Evolutionary conservation across 2,329 filamentous ascomycete genomes (phyloP), one percentile per base, ranked within the genome.

Genomic region (Dendrostoma leiphaemia): DNA sequence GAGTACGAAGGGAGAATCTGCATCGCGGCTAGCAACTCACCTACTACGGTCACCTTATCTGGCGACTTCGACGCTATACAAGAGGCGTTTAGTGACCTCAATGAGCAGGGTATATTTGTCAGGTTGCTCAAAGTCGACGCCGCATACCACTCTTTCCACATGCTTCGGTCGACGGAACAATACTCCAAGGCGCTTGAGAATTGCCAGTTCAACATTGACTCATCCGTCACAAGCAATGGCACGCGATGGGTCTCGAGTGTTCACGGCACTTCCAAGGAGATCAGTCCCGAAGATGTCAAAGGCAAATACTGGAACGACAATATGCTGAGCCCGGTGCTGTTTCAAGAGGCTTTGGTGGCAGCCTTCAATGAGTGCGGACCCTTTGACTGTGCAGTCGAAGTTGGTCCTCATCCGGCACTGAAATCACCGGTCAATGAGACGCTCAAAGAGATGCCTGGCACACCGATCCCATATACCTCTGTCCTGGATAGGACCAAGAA

Each of bases 71-170:
- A 69, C 10, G 59, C 62, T 1, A 61, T 73, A 7, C 13, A 64
- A 1, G 55, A 62, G 19, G 60, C 66, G 3, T 48, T 57, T 9
- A 44, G 60, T 0, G 31, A 62, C 6, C 58, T 72, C 5, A 49
- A 45, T 2, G 49, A 41, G 10, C 51, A 59, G 13, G 53, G 62
- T 1, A 70, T 61, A 46, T 74, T 74, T 46, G 66, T 67, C 0
- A 63, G 71, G 2, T 10, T 67, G 0, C 63, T 80, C 6, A 59
- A 61, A 1, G 70, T 80, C 0, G 74, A 78, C 41, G 75, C 69
- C 0, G 77, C 76, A 0, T 80, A 80, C 48, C 77, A 80, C 62
- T 80, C 77, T 0, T 68, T 67, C 1, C 77, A 79, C 58, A 80
- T 80, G 77, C 46, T 61, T 1, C 53, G 24, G 21, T 62, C 72